phyloP scores from a whole-genome alignment of 352 stramenopile species.

The Globisporangium nunn region DNA sequence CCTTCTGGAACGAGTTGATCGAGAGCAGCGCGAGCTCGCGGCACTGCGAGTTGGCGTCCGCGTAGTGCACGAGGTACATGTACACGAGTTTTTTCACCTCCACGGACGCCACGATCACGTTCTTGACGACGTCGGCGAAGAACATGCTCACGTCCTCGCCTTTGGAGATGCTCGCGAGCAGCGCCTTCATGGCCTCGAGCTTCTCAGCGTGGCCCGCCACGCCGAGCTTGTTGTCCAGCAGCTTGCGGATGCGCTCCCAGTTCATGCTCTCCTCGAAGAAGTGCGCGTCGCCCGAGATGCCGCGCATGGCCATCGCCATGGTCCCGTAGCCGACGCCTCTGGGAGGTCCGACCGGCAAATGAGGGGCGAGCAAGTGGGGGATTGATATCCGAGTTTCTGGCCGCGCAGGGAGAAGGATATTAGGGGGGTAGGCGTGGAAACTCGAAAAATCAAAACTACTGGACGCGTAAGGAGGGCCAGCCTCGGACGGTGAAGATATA shows the following conservation, averaged over 20 bases:
- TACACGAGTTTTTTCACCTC: slow-evolving; percentile 99
- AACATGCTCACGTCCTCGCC: slow-evolving; percentile 96
- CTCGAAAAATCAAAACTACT: no score
- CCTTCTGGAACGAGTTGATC: slow-evolving; percentile 99
- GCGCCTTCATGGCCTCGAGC: slow-evolving; percentile 97
- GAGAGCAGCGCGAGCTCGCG: slow-evolving; percentile 94
- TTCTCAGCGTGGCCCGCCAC: slow-evolving; percentile 83
- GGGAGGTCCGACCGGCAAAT: no score
- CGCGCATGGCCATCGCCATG: slow-evolving; percentile 34
- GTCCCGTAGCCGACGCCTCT: no score
- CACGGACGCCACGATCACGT: slow-evolving; percentile 90
- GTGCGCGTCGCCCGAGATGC: slow-evolving; percentile 89
- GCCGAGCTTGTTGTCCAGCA: slow-evolving; percentile 87
- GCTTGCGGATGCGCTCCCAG: slow-evolving; percentile 78
- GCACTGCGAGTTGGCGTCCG: slow-evolving; percentile 92
- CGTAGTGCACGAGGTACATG: slow-evolving; percentile 99
- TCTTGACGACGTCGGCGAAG: slow-evolving; percentile 97
- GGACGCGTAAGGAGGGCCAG: no score
- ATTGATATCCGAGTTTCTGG: no score
- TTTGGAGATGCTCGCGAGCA: slow-evolving; percentile 96
- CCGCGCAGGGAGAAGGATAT: no score
- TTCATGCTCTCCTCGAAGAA: slow-evolving; percentile 98
- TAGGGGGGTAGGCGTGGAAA: no score
- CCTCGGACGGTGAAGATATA: neutral
- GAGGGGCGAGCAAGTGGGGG: no score